Percentiles rank a stretch among this genome's conserved stretches.
Evolutionary conservation across 176 grass and related monocot species (phyloP).

Genomic region (Alloteropsis semialata): DNA sequence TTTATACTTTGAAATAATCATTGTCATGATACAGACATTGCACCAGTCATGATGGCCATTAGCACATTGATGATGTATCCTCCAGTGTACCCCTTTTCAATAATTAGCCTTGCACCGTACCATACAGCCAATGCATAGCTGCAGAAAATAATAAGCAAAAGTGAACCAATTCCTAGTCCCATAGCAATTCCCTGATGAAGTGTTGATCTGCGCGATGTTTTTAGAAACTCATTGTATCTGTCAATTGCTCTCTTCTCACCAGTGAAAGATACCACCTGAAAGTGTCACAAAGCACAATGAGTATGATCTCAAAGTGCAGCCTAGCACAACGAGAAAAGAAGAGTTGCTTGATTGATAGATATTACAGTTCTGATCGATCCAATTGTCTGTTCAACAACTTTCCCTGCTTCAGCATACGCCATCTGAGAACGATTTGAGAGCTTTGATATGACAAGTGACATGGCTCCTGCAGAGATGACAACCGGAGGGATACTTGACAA

Average conservation of each 20-base stretch:
- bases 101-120: constrained; percentile 76
- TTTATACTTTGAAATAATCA: constrained; percentile 11
- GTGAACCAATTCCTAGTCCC: constrained; percentile 49
- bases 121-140: constrained; percentile 69
- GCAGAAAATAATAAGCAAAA: constrained; percentile 58
- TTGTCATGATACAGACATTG: constrained; percentile 58
- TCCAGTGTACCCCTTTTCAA: constrained; percentile 69
- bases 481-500: constrained; percentile 18
- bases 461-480: constrained; percentile 37
- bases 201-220: constrained; percentile 46
- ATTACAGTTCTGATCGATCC: constrained; percentile 74
- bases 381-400: constrained; percentile 69
- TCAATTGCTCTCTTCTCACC: constrained; percentile 61
- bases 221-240: constrained; percentile 56
- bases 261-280: constrained; percentile 80
- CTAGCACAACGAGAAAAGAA: not conserved
- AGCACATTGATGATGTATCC: constrained; percentile 75
- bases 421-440: constrained; percentile 53
- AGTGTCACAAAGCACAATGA: not conserved
- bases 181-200: constrained; percentile 52
- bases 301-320: constrained; percentile 1
- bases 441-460: constrained; percentile 55
- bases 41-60: constrained; percentile 70
- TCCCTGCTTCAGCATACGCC: constrained; percentile 72
- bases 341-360: constrained; percentile 4